Conservation (phyloP, 495 filamentous ascomycete species). For the Daldinia vernicosa region DNA sequence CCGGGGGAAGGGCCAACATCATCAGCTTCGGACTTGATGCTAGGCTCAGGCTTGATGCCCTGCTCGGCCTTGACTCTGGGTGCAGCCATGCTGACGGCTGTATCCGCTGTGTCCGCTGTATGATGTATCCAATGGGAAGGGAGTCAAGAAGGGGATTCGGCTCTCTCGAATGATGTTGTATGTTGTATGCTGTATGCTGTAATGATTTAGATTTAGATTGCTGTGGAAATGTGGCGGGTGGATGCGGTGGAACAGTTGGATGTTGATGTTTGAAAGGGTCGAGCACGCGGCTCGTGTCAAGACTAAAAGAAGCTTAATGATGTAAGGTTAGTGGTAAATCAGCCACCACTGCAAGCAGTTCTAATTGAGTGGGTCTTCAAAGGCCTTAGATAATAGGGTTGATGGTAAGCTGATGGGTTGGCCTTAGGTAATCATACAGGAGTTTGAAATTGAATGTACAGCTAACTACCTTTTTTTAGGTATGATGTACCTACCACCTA, state of each 20-base stretch:
- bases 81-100: conserved; percentile 36
- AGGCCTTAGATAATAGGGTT: neutral
- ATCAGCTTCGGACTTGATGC: conserved; percentile 76
- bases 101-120: neutral
- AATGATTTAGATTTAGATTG: neutral
- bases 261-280: conserved; percentile 6
- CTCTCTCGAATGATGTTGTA: conserved; percentile 8
- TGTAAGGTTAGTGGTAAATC: conserved; percentile 30
- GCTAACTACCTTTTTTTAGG: neutral
- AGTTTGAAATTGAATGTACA: neutral
- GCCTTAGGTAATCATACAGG: conserved; percentile 4
- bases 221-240: neutral
- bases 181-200: neutral
- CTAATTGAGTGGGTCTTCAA: neutral
- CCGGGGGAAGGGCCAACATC: conserved; percentile 63
- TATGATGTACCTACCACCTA: neutral
- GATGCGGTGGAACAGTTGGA: conserved; percentile 1
- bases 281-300: conserved; percentile 19
- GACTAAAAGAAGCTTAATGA: conserved; percentile 25
- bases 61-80: conserved; percentile 41
- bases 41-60: conserved; percentile 42
- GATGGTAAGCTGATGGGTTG: too few relatives aligned
- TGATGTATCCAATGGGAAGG: conserved; percentile 1
- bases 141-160: neutral
- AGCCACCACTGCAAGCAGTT: conserved; percentile 4